Evolutionary conservation across 306 rosid genomes (phyloP), one percentile per base, ranked within the genome.

Genomic region (Dalbergia cultrata): DNA sequence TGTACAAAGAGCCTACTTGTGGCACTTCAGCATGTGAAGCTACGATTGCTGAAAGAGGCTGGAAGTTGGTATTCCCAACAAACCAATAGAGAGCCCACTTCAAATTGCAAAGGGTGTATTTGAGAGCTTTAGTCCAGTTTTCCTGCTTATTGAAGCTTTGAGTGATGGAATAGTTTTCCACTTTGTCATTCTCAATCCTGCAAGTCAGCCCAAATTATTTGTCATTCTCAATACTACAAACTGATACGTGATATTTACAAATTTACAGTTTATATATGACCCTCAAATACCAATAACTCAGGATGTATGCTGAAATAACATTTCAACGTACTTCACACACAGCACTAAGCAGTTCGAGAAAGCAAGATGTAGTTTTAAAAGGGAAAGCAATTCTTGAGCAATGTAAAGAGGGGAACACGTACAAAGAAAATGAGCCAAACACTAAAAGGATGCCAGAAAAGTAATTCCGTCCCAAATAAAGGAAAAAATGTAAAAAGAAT

Each of bases 71-170:
- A 35, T 93, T 95, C 60, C 97, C 98, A 74, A 95, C 94, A 86
- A 95, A 93, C 99, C 99, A 95, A 83, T 87, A 95, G 26, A 95
- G 99, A 70, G 94, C 96, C 99, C 99, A 95, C 77, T 95, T 95
- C 90, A 95, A 87, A 87, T 95, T 80, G 92, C 98, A 90, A 26
- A 95, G 99, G 8, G 99, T 95, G 83, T 93, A 95, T 78, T 95
- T 93, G 66, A 95, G 97, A 83, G 99, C 97, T 85, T 93, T 95
- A 0, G 99, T 95, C 98, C 98, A 95, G 83, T 87, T 93, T 86
- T 95, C 99, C 80, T 85, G 99, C 89, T 95, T 95, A 69, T 90
- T 93, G 91, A 95, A 93, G 91, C 98, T 95, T 70, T 95, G 99
- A 9, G 97, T 93, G 82, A 95, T 95, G 81, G 97, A 91, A 75